Conservation (phyloP, 1,284 basidiomycete genomes). For the Pseudozyma flocculosa region DNA sequence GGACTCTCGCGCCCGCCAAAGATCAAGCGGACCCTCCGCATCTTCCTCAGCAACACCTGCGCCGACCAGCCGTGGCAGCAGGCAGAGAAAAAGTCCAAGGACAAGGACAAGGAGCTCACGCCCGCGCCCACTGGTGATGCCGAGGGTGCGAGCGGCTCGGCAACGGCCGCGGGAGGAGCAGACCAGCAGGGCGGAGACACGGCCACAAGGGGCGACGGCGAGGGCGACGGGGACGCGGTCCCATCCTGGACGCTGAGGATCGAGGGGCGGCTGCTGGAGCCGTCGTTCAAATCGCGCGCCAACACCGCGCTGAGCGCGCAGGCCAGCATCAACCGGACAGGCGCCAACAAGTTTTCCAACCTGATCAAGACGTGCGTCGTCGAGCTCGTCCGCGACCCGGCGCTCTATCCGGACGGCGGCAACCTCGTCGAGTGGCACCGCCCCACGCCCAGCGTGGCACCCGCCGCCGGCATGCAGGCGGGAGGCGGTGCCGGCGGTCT, state of each 20-base stretch:
- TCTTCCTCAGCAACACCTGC: constrained; percentile 85
- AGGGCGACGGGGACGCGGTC: constrained; percentile 70
- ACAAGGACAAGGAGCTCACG: constrained; percentile 15
- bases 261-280: constrained; percentile 77
- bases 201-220: constrained; percentile 7
- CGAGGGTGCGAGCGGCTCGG: constrained; percentile 10
- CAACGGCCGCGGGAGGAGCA: constrained; percentile 15
- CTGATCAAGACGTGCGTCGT: constrained; percentile 81
- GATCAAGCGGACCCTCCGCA: constrained; percentile 76
- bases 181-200: constrained; percentile 12
- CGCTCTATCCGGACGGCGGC: constrained; percentile 68
- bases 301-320: constrained; percentile 49
- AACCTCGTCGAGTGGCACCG: constrained; percentile 61
- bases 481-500: constrained; percentile 35
- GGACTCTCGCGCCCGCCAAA: constrained; percentile 57
- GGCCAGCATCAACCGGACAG: constrained; percentile 46
- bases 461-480: constrained; percentile 47
- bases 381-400: constrained; percentile 81
- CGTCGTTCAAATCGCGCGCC: constrained; percentile 45
- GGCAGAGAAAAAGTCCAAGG: constrained; percentile 35
- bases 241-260: constrained; percentile 87
- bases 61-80: constrained; percentile 68
- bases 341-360: constrained; percentile 73
- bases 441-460: constrained; percentile 53
- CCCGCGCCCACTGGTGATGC: constrained; percentile 7